Evolutionary conservation across 352 stramenopile species (phyloP).

Genomic region (Phytophthora pini): DNA sequence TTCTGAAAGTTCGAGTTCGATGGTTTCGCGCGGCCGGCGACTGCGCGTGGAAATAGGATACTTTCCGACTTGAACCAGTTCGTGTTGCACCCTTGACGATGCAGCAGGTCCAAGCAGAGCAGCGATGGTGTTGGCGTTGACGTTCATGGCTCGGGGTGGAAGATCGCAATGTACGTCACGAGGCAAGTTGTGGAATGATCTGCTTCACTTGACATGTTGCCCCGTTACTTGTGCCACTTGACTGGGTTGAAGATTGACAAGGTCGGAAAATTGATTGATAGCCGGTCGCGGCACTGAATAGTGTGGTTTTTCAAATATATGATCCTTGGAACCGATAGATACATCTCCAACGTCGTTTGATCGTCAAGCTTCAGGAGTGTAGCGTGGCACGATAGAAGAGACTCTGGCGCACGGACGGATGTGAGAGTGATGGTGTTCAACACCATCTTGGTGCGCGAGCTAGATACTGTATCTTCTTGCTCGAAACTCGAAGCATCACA

Average conservation of each 20-base stretch:
- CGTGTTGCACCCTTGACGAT: slow-evolving; percentile 29
- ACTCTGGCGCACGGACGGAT: background rate
- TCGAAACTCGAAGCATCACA: background rate
- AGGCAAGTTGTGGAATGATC: slow-evolving; percentile 28
- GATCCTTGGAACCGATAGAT: slow-evolving; percentile 15
- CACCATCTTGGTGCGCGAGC: background rate
- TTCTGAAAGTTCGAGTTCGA: slow-evolving; percentile 63
- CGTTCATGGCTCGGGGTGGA: slow-evolving; percentile 20
- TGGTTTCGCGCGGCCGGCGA: slow-evolving; percentile 48
- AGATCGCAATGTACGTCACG: slow-evolving; percentile 21
- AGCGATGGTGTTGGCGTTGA: slow-evolving; percentile 36
- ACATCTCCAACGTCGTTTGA: slow-evolving; percentile 14
- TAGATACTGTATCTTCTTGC: background rate
- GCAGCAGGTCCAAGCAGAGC: slow-evolving; percentile 27
- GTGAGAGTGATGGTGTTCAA: slow-evolving; percentile 19
- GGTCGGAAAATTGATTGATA: slow-evolving; percentile 10
- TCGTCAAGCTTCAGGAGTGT: slow-evolving; percentile 3
- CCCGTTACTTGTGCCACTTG: background rate
- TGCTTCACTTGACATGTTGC: slow-evolving; percentile 16
- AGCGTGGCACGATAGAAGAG: background rate
- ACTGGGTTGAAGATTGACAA: slow-evolving; percentile 27
- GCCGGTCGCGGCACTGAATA: slow-evolving; percentile 16
- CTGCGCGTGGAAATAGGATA: slow-evolving; percentile 32
- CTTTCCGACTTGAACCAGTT: slow-evolving; percentile 40
- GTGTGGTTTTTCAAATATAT: slow-evolving; percentile 28